Percentiles rank a stretch among this genome's conserved stretches.
Conservation (phyloP, 441 rosid species). For the Melastoma candidum region DNA sequence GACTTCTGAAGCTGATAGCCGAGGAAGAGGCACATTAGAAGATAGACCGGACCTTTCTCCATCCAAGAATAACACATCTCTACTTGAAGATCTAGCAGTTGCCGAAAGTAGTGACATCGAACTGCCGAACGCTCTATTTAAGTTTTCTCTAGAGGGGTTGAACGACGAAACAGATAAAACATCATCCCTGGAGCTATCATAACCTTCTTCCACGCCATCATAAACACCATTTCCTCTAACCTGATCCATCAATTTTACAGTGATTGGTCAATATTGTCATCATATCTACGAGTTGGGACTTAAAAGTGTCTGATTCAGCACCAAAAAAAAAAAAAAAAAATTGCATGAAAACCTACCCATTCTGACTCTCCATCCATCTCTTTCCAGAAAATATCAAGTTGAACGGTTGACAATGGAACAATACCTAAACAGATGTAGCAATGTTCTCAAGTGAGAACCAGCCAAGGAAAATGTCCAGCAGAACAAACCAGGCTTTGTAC, state of each 20-base stretch:
- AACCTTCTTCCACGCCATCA: constrained; percentile 73
- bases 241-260: constrained; percentile 27
- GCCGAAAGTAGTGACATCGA: constrained; percentile 66
- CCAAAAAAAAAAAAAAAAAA: background rate
- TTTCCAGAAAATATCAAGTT: constrained; percentile 75
- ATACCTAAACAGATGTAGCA: constrained; percentile 39
- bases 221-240: constrained; percentile 61
- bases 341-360: constrained; percentile 57
- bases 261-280: background rate
- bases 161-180: constrained; percentile 77
- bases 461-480: background rate
- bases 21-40: constrained; percentile 50
- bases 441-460: constrained; percentile 10
- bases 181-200: constrained; percentile 93
- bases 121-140: constrained; percentile 63
- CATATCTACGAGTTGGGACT: background rate
- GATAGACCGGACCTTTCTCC: constrained; percentile 52
- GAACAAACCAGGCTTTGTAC: constrained; percentile 1
- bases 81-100: constrained; percentile 57
- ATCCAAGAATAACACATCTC: constrained; percentile 42
- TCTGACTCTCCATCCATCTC: constrained; percentile 94
- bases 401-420: constrained; percentile 63
- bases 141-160: constrained; percentile 48
- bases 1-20: constrained; percentile 58
- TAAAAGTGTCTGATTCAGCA: constrained; percentile 1